Evolutionary conservation across 78 protist species (phyloP), one percentile per base, ranked within the genome.

Genomic region (Bodo saltans): DNA sequence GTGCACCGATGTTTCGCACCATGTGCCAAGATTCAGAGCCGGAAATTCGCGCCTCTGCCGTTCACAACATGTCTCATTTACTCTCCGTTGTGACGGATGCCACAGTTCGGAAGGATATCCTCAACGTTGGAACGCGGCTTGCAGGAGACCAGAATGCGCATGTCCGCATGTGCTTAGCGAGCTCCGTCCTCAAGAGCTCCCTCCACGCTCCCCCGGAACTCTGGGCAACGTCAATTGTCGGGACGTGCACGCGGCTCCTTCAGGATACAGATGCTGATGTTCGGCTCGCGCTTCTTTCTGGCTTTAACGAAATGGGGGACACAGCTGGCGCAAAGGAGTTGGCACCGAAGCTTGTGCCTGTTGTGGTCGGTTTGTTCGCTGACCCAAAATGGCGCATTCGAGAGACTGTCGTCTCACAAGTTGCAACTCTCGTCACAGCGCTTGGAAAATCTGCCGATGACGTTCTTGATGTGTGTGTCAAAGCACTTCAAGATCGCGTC

Each of bases 21-120:
- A 88, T 95, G 47, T 78, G 92, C 53, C 81, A 90, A 79, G 99
- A 97, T 84, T 29, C 89, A n/a, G 99, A 96, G 85, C 95, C 98
- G 0, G 99, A 96, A 85, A 98, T 97, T 30, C 93, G 99, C 67
- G 91, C 98, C 0, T 94, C 93, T 1, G 98, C 99, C 11, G 93
- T 96, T 25, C n/a, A 42, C 53, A 87, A 92, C 85, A 85, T 93
- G 23, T 38, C 94, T 25, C 90, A 33, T 41, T 85, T 94, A 30
- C 76, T 87, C 83, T 27, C 53, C 38, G 38, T 80, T 35, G 42
- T 93, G 21, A 52, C 90, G 42, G 81, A 79, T 84, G 92, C 76
- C 32, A 1, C 30, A 1, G 39, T 1, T 25, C 0, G 21, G 29
- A 53, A 68, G 83, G 35, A 41, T 25, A 40, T 96, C 38, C 28